Evolutionary conservation across 164 flowering plant genomes (phyloP).

Genomic region (Berberis thunbergii): DNA sequence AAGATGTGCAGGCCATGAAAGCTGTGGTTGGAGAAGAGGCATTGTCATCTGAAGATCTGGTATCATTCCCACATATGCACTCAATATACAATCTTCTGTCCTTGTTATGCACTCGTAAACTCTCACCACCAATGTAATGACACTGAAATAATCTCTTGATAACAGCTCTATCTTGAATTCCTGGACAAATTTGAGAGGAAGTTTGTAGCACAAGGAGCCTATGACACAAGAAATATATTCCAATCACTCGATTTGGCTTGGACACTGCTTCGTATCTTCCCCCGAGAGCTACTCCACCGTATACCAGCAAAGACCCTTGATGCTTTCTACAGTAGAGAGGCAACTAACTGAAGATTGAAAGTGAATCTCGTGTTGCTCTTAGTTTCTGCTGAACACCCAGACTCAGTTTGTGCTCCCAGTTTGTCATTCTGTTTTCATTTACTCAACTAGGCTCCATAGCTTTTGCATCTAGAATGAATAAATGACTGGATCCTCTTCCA

Average conservation of each 20-base stretch:
- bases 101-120: neutral
- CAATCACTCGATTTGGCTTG: too few species aligned
- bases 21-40: slow-evolving; percentile 91
- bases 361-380: neutral
- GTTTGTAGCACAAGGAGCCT: too few species aligned
- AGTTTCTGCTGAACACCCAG: neutral
- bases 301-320: slow-evolving; percentile 96
- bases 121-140: too few species aligned
- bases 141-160: slow-evolving; percentile 38
- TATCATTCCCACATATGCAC: slow-evolving; percentile 5
- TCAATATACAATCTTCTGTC: neutral
- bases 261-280: too few species aligned
- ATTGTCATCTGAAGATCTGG: slow-evolving; percentile 98
- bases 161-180: slow-evolving; percentile 16
- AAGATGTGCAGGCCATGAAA: slow-evolving; percentile 58
- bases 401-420: neutral
- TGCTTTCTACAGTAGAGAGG: slow-evolving; percentile 3
- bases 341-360: too few species aligned
- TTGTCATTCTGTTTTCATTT: neutral
- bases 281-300: slow-evolving; percentile 48
- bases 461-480: neutral
- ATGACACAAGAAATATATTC: too few species aligned
- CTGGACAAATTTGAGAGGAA: too few species aligned
- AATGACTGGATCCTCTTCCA: neutral
- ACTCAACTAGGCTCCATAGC: neutral